A percentile compares a stretch with the other conserved stretches of the same genome.
These are phyloP conservation scores for Dendrobium nobile DNA, from an alignment of 106 monocot genomes.

Conservation along the genomic window DNA sequence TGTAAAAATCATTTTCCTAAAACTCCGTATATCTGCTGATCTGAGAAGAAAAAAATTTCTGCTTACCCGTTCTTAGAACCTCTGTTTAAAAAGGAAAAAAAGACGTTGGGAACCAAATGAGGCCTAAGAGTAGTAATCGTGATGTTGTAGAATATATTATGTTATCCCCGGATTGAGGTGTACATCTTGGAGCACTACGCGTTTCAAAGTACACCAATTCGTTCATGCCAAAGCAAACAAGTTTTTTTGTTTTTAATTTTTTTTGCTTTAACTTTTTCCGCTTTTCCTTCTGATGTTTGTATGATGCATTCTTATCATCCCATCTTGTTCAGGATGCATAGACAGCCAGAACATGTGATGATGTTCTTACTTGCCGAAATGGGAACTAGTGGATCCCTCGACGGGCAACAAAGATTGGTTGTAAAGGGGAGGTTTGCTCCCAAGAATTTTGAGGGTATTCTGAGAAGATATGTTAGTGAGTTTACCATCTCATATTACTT, in stretches of 20 bases:
- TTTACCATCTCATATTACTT: slow-evolving; percentile 3
- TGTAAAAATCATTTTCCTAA: too few species aligned
- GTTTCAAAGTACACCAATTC: neutral
- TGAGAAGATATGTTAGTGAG: slow-evolving; percentile 94
- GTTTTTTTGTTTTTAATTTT: neutral
- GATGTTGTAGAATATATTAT: too few species aligned
- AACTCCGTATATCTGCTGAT: too few species aligned
- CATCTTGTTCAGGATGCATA: slow-evolving; percentile 64
- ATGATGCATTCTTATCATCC: neutral
- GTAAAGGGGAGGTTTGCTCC: slow-evolving; percentile 96
- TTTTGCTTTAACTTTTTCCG: too few species aligned
- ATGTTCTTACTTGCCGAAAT: slow-evolving; percentile 89
- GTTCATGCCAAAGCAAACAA: neutral
- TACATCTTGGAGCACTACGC: too few species aligned
- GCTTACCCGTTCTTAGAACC: too few species aligned
- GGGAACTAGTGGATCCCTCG: slow-evolving; percentile 97
- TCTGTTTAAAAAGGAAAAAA: too few species aligned
- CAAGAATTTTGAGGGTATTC: slow-evolving; percentile 94
- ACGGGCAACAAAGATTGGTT: slow-evolving; percentile 94
- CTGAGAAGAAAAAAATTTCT: too few species aligned
- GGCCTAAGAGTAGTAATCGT: too few species aligned
- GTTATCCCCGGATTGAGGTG: too few species aligned
- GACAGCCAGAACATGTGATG: slow-evolving; percentile 97
- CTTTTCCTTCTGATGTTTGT: neutral
- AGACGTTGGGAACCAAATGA: too few species aligned